phyloP scores from a whole-genome alignment of 306 rosid genomes.

The Ormosia semicastrata region DNA sequence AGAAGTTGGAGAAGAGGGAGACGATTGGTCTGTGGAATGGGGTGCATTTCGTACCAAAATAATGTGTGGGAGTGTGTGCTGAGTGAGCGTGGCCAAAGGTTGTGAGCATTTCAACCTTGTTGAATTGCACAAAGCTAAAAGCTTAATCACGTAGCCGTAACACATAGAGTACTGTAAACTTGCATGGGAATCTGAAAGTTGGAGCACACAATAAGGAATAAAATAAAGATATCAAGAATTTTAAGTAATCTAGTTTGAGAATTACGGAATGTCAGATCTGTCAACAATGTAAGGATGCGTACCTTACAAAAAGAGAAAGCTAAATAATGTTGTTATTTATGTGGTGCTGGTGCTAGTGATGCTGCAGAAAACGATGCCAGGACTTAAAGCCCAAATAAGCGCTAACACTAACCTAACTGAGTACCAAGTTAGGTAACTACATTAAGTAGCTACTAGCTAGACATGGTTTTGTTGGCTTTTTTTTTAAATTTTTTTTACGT shows the following conservation, averaged over 20 bases:
- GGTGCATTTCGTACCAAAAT: conserved; percentile 55
- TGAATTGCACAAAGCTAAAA: conserved; percentile 34
- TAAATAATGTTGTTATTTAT: background rate
- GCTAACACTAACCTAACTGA: background rate
- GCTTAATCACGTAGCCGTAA: conserved; percentile 58
- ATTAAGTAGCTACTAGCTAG: background rate
- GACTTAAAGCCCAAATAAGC: conserved; percentile 24
- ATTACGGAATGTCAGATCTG: conserved; percentile 86
- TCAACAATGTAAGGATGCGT: conserved; percentile 31
- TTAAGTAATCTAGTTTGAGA: conserved; percentile 46
- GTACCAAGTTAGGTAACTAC: background rate
- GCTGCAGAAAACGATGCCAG: conserved; percentile 25
- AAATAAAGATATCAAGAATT: background rate
- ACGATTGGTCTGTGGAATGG: conserved; percentile 88
- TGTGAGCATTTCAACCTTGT: conserved; percentile 58
- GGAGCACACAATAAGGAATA: conserved; percentile 27
- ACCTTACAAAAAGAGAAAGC: conserved; percentile 28
- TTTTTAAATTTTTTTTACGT: no score
- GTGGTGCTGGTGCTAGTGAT: background rate
- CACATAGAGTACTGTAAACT: conserved; percentile 28
- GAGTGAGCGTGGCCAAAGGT: conserved; percentile 55
- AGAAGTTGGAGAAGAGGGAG: conserved; percentile 60
- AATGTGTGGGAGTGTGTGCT: conserved; percentile 64
- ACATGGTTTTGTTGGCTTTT: background rate
- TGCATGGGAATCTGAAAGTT: conserved; percentile 61